Percentiles rank a stretch among this genome's conserved stretches.
These are phyloP conservation scores for Penicillium sp. DNA, from an alignment of 2,329 filamentous ascomycete genomes.

Conservation along the genomic window DNA sequence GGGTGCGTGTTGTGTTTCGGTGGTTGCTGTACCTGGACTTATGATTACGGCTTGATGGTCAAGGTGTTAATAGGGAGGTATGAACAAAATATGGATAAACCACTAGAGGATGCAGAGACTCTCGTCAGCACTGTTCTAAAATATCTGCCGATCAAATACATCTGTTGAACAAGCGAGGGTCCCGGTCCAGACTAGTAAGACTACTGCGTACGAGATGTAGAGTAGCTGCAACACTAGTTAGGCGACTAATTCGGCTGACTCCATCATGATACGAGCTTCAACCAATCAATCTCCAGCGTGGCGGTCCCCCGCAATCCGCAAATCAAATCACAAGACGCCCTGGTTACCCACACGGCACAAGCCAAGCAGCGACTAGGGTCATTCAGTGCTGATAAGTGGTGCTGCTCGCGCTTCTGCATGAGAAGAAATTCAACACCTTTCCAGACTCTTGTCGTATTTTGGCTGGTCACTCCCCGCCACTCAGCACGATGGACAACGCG, in stretches of 20 bases:
- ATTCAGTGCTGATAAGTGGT: background rate
- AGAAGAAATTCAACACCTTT: background rate
- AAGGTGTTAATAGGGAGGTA: background rate
- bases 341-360: background rate
- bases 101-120: background rate
- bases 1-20: background rate
- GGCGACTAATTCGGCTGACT: background rate
- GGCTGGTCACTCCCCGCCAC: background rate
- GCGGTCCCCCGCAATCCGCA: background rate
- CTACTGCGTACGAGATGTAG: no score
- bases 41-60: background rate
- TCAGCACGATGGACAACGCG: constrained; percentile 13
- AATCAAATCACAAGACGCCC: constrained; percentile 5
- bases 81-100: background rate
- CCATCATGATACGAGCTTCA: background rate
- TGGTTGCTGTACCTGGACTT: background rate
- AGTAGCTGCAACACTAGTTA: background rate
- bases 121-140: background rate
- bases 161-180: background rate
- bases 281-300: background rate
- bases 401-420: background rate
- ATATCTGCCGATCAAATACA: background rate
- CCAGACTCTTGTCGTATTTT: background rate
- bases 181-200: no score
- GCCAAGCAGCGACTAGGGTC: background rate